Conservation (phyloP, 331 rosid species). For the Rosa hybrid region DNA sequence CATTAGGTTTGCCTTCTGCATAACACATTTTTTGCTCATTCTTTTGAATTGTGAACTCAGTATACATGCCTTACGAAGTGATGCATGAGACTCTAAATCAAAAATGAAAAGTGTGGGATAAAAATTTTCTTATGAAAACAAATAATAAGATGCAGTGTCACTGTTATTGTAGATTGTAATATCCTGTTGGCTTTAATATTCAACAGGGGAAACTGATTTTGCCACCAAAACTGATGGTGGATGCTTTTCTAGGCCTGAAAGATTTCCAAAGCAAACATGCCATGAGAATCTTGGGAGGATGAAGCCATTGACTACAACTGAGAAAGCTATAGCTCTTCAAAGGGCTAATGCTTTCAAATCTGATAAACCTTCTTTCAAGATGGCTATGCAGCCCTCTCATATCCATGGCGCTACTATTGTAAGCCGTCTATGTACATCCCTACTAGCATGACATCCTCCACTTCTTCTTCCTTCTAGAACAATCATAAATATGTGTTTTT, state of each 20-base stretch:
- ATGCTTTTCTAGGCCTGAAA: neutral
- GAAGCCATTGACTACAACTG: neutral
- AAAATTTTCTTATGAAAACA: neutral
- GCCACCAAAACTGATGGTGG: neutral
- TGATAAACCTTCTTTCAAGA: neutral
- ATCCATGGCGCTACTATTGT: neutral
- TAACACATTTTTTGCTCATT: neutral
- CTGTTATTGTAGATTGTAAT: neutral
- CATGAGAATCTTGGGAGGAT: neutral
- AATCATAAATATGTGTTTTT: neutral
- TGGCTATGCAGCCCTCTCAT: neutral
- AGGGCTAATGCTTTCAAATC: neutral
- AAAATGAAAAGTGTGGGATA: neutral
- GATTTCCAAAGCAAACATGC: neutral
- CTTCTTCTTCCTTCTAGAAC: neutral
- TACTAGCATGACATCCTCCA: neutral
- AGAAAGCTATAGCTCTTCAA: constrained; percentile 7
- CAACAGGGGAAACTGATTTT: neutral
- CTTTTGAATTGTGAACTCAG: neutral
- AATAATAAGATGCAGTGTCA: neutral
- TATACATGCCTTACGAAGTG: neutral
- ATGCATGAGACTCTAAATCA: neutral
- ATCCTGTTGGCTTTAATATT: neutral
- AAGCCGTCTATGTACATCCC: neutral
- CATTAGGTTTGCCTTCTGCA: neutral